A percentile compares a stretch with the other conserved stretches of the same genome.
These are phyloP conservation scores for Trichoderma asperelloides DNA, from an alignment of 495 filamentous ascomycete genomes.

Conservation along the genomic window DNA sequence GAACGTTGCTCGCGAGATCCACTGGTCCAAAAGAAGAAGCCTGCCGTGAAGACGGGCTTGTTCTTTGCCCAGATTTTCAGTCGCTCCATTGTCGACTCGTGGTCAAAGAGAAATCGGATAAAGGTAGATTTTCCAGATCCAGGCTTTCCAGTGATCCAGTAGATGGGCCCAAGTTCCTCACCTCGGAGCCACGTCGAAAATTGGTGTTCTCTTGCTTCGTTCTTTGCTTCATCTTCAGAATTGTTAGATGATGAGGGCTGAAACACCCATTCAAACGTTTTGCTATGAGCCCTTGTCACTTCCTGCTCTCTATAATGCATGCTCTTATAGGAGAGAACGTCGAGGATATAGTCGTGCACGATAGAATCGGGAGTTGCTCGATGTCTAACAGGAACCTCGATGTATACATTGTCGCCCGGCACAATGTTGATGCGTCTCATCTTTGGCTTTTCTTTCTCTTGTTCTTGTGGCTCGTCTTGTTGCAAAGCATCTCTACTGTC, in stretches of 20 bases:
- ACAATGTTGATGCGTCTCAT: not conserved
- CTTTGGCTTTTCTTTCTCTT: not conserved
- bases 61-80: slow-evolving; percentile 18
- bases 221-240: not conserved
- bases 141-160: slow-evolving; percentile 26
- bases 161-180: slow-evolving; percentile 16
- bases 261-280: slow-evolving; percentile 21
- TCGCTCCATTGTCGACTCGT: slow-evolving; percentile 10
- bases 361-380: not conserved
- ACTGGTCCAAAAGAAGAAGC: slow-evolving; percentile 25
- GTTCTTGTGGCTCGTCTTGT: not conserved
- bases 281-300: slow-evolving; percentile 14
- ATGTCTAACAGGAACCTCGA: not conserved
- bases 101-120: slow-evolving; percentile 21
- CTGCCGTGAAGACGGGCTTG: slow-evolving; percentile 5
- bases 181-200: slow-evolving; percentile 16
- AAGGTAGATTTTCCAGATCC: slow-evolving; percentile 26
- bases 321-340: slow-evolving; percentile 14
- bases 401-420: not conserved
- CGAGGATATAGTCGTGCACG: slow-evolving; percentile 16
- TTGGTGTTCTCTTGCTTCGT: slow-evolving; percentile 8
- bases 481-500: not conserved
- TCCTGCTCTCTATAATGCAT: slow-evolving; percentile 22
- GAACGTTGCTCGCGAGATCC: slow-evolving; percentile 21
- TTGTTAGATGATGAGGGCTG: slow-evolving; percentile 11